Percentiles rank a stretch among this genome's conserved stretches.
Evolutionary conservation across 208 protist genomes (phyloP).

Genomic region (Trypanosoma boissoni): DNA sequence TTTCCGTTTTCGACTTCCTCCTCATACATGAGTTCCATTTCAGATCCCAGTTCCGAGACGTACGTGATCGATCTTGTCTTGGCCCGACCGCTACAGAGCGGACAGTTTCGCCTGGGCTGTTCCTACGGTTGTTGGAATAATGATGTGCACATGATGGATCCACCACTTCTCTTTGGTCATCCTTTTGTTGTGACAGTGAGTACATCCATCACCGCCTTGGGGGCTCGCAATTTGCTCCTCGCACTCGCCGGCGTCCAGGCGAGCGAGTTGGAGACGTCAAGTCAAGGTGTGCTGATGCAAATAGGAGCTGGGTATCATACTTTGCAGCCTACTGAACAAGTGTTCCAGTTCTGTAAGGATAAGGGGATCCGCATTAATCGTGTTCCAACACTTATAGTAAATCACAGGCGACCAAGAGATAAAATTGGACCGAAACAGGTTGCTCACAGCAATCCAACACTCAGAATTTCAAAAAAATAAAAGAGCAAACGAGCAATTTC

Average conservation of each 20-base stretch:
- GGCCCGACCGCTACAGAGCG: conserved; percentile 30
- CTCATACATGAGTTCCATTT: neutral
- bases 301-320: conserved; percentile 38
- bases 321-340: conserved; percentile 39
- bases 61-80: conserved; percentile 41
- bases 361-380: conserved; percentile 37
- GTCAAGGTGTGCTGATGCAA: conserved; percentile 55
- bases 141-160: conserved; percentile 23
- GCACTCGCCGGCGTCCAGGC: conserved; percentile 29
- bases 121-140: conserved; percentile 42
- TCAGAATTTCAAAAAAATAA: conserved; percentile 23
- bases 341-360: conserved; percentile 51
- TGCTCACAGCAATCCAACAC: conserved; percentile 45
- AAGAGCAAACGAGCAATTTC: neutral
- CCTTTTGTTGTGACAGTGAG: conserved; percentile 68
- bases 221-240: conserved; percentile 42
- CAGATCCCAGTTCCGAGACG: neutral
- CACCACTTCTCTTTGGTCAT: conserved; percentile 36
- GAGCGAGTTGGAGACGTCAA: conserved; percentile 31
- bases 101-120: conserved; percentile 57
- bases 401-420: conserved; percentile 55
- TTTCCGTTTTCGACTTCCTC: too few species aligned
- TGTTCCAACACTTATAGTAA: conserved; percentile 57
- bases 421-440: conserved; percentile 69
- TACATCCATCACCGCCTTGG: conserved; percentile 35